A percentile compares a stretch with the other conserved stretches of the same genome.
Evolutionary conservation across 495 filamentous ascomycete species (phyloP).

Genomic region (Arthonia radiata): DNA sequence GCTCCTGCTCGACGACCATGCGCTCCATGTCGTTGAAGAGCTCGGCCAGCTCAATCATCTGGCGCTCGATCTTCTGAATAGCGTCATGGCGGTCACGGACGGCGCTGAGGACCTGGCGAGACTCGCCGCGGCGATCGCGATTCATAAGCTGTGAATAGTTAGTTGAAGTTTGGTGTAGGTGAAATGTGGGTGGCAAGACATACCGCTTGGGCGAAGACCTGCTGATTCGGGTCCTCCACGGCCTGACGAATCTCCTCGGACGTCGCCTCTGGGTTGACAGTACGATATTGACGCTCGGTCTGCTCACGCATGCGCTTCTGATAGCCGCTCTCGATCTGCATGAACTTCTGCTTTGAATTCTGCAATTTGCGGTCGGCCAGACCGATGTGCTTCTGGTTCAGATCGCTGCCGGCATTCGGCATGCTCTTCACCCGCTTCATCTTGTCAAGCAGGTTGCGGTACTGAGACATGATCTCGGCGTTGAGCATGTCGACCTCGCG

Average conservation of each 20-base stretch:
- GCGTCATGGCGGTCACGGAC: slow-evolving; percentile 67
- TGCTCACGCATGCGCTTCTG: slow-evolving; percentile 54
- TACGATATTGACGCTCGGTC: slow-evolving; percentile 68
- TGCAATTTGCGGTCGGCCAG: slow-evolving; percentile 56
- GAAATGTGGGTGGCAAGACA: slow-evolving; percentile 10
- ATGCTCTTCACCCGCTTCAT: slow-evolving; percentile 58
- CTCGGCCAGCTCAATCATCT: slow-evolving; percentile 61
- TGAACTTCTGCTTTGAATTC: slow-evolving; percentile 54
- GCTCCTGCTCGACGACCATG: slow-evolving; percentile 62
- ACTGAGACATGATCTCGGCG: slow-evolving; percentile 54
- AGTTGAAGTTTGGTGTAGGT: background rate
- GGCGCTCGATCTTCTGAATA: slow-evolving; percentile 72
- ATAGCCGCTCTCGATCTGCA: slow-evolving; percentile 49
- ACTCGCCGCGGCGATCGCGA: slow-evolving; percentile 54
- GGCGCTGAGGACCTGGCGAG: slow-evolving; percentile 46
- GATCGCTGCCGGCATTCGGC: slow-evolving; percentile 40
- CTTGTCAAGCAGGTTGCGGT: slow-evolving; percentile 46
- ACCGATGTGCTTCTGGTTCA: slow-evolving; percentile 55
- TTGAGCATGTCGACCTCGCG: slow-evolving; percentile 31
- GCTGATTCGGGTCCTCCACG: slow-evolving; percentile 42
- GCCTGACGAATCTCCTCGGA: slow-evolving; percentile 59
- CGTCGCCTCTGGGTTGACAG: slow-evolving; percentile 62
- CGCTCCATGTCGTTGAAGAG: slow-evolving; percentile 69
- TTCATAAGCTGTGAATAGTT: slow-evolving; percentile 20
- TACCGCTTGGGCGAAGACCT: slow-evolving; percentile 64